Evolutionary conservation across 106 monocot genomes (phyloP).

Genomic region (Dendrobium huoshanense): DNA sequence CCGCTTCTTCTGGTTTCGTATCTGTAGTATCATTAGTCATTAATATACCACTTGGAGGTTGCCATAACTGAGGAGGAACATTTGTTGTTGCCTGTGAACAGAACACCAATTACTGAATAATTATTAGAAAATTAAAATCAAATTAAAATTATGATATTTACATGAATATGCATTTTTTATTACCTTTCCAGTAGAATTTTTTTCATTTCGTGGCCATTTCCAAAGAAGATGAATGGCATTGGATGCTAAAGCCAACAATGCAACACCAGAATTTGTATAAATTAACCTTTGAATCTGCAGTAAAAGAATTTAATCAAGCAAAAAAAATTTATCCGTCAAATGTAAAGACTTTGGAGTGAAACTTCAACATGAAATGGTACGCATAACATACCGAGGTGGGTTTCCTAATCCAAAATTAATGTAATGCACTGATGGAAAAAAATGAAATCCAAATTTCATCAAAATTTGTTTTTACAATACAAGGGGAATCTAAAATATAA

Average conservation of each 20-base stretch:
- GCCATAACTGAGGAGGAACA: slow-evolving; percentile 67
- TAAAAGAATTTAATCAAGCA: not conserved
- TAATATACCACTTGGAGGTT: slow-evolving; percentile 60
- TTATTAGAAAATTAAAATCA: not conserved
- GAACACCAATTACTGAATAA: not conserved
- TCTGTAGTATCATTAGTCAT: slow-evolving; percentile 79
- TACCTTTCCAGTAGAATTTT: slow-evolving; percentile 43
- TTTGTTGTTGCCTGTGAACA: slow-evolving; percentile 58
- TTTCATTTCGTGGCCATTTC: slow-evolving; percentile 51
- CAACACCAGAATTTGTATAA: slow-evolving; percentile 54
- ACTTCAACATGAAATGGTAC: not conserved
- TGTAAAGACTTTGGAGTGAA: not conserved
- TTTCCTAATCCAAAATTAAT: not conserved
- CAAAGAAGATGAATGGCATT: slow-evolving; percentile 45
- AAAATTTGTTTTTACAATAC: no score
- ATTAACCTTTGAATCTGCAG: slow-evolving; percentile 38
- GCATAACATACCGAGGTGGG: not conserved
- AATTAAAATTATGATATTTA: slow-evolving; percentile 1
- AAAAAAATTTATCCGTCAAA: not conserved
- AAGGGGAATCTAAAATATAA: no score
- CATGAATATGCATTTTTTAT: not conserved
- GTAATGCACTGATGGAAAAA: not conserved
- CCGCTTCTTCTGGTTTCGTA: slow-evolving; percentile 61
- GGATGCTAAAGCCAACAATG: slow-evolving; percentile 48
- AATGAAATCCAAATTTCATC: not conserved